A percentile compares a stretch with the other conserved stretches of the same genome.
Conservation (phyloP, 441 rosid species). For the Aquilaria agallochum region DNA sequence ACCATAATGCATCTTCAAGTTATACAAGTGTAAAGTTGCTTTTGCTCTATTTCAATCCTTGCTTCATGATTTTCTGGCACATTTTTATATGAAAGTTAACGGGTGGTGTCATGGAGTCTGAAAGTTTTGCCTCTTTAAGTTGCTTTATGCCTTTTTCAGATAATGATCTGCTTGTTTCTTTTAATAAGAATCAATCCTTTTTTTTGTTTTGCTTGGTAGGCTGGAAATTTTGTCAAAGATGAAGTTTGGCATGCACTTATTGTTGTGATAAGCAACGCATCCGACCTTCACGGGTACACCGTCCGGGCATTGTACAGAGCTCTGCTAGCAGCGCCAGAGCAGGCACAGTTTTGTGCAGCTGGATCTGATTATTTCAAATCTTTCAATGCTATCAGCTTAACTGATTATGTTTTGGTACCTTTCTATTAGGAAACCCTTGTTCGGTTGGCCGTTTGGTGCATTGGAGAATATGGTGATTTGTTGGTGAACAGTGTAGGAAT, state of each 20-base stretch:
- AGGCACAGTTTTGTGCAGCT: constrained; percentile 46
- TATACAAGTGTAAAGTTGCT: too few relatives aligned
- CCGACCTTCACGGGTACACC: constrained; percentile 95
- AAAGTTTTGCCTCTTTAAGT: background rate
- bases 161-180: constrained; percentile 2
- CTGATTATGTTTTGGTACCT: constrained; percentile 17
- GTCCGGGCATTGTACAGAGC: constrained; percentile 89
- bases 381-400: constrained; percentile 19
- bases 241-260: constrained; percentile 97
- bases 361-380: constrained; percentile 5
- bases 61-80: background rate
- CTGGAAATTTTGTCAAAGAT: constrained; percentile 98
- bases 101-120: background rate
- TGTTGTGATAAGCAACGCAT: constrained; percentile 89
- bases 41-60: background rate
- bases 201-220: constrained; percentile 61
- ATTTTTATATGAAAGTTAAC: background rate
- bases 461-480: constrained; percentile 99
- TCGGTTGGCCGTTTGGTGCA: constrained; percentile 97
- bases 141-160: too few relatives aligned
- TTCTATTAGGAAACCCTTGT: constrained; percentile 78
- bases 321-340: constrained; percentile 69
- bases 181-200: constrained; percentile 23
- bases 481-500: constrained; percentile 82
- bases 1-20: too few relatives aligned